phyloP scores from a whole-genome alignment of 495 filamentous ascomycete species.

The Echria macrotheca region DNA sequence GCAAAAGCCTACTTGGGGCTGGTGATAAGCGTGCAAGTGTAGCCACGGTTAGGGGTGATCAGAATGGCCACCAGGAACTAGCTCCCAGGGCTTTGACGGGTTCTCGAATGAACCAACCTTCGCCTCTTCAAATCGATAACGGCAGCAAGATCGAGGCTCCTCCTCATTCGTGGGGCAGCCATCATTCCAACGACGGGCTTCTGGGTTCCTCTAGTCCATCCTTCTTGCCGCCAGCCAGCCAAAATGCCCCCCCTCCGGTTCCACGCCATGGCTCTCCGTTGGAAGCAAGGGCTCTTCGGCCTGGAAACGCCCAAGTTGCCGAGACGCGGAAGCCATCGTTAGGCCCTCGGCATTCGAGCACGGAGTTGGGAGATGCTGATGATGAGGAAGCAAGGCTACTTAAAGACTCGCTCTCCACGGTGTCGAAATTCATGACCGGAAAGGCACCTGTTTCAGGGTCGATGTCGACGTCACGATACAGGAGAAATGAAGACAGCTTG shows the following conservation, averaged over 20 bases:
- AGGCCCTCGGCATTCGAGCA: constrained; percentile 38
- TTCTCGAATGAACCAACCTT: constrained; percentile 41
- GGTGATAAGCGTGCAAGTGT: constrained; percentile 52
- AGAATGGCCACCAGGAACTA: constrained; percentile 21
- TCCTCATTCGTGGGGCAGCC: constrained; percentile 64
- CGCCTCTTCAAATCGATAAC: constrained; percentile 56
- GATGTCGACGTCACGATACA: constrained; percentile 27
- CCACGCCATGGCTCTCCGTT: constrained; percentile 28
- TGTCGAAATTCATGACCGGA: constrained; percentile 39
- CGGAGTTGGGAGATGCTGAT: constrained; percentile 41
- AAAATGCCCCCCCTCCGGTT: constrained; percentile 28
- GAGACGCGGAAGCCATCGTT: constrained; percentile 45
- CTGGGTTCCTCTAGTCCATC: constrained; percentile 39
- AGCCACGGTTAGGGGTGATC: constrained; percentile 33
- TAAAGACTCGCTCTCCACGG: constrained; percentile 52
- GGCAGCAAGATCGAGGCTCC: constrained; percentile 51
- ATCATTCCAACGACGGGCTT: constrained; percentile 58
- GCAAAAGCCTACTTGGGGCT: constrained; percentile 61
- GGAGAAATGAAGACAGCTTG: constrained; percentile 28
- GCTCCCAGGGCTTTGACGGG: constrained; percentile 33
- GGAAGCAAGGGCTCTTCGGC: constrained; percentile 8
- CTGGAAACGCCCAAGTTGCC: constrained; percentile 28
- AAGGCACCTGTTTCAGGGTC: constrained; percentile 6
- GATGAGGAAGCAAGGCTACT: constrained; percentile 68
- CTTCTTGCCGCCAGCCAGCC: constrained; percentile 23